A percentile compares a stretch with the other conserved stretches of the same genome.
phyloP scores from a whole-genome alignment of 495 filamentous ascomycete species.

The Letharia columbiana region DNA sequence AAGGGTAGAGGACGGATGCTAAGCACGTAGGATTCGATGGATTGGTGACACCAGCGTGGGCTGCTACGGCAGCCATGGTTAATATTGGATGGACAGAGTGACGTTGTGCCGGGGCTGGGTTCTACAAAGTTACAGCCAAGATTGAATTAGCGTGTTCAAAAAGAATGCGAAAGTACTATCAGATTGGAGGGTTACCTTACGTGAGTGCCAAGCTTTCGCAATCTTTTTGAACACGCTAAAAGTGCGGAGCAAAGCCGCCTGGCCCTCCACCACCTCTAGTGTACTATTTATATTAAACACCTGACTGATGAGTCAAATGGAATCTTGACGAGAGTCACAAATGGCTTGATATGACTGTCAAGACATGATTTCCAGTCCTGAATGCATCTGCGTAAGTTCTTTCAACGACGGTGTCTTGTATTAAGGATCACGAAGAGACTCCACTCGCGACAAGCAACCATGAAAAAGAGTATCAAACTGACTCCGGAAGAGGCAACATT shows the following conservation, averaged over 20 bases:
- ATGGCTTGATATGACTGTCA: background rate
- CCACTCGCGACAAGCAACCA: constrained; percentile 3
- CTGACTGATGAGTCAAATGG: background rate
- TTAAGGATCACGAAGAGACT: background rate
- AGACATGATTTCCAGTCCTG: background rate
- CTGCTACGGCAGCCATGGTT: constrained; percentile 13
- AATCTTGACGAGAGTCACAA: background rate
- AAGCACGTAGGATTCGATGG: constrained; percentile 19
- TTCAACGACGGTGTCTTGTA: background rate
- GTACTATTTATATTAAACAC: too few relatives aligned
- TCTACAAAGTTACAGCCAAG: too few relatives aligned
- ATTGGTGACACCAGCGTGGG: constrained; percentile 11
- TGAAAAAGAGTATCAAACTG: constrained; percentile 42
- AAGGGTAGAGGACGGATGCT: background rate
- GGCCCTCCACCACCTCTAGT: too few relatives aligned
- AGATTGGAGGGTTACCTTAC: too few relatives aligned
- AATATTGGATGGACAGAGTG: background rate
- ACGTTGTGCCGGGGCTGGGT: background rate
- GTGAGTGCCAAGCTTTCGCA: too few relatives aligned
- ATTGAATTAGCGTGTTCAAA: too few relatives aligned
- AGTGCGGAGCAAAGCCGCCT: too few relatives aligned
- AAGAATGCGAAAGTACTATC: too few relatives aligned
- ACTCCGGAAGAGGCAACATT: constrained; percentile 60
- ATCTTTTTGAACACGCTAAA: too few relatives aligned
- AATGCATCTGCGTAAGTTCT: background rate